Evolutionary conservation across 768 basidiomycete species (phyloP).

Genomic region (Lyophyllum shimeji): DNA sequence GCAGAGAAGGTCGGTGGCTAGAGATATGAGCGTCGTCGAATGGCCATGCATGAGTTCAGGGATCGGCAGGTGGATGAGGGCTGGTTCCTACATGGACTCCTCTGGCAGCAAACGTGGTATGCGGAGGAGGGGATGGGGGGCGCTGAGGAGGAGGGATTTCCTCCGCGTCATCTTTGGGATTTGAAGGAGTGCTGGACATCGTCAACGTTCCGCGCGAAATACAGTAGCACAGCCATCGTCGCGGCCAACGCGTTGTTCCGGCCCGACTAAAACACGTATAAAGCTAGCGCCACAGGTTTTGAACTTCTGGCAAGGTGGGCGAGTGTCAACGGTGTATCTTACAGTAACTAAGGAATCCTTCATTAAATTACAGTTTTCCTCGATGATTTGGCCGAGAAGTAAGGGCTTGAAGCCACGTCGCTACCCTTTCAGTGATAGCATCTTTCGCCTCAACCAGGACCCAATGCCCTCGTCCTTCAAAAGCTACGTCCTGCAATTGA

Average conservation of each 20-base stretch:
- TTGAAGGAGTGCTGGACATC: slow-evolving; percentile 21
- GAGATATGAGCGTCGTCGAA: slow-evolving; percentile 4
- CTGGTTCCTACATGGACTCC: slow-evolving; percentile 66
- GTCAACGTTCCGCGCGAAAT: neutral
- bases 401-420: slow-evolving; percentile 43
- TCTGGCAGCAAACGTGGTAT: slow-evolving; percentile 68
- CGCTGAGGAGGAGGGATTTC: slow-evolving; percentile 55
- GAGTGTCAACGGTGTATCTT: too few relatives aligned
- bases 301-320: too few relatives aligned
- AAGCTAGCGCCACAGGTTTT: neutral
- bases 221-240: slow-evolving; percentile 9
- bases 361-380: slow-evolving; percentile 16
- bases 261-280: slow-evolving; percentile 4
- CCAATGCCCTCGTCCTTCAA: slow-evolving; percentile 69
- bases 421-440: slow-evolving; percentile 47
- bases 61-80: slow-evolving; percentile 12
- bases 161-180: slow-evolving; percentile 53
- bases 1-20: slow-evolving; percentile 81
- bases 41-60: slow-evolving; percentile 14
- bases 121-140: slow-evolving; percentile 70
- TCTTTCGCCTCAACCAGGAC: slow-evolving; percentile 63
- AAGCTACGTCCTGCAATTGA: slow-evolving; percentile 45
- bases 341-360: too few relatives aligned
- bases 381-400: slow-evolving; percentile 18
- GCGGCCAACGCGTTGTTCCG: neutral